Conservation (phyloP, 1,284 basidiomycete genomes). For the Cryptococcus maquisensis region DNA sequence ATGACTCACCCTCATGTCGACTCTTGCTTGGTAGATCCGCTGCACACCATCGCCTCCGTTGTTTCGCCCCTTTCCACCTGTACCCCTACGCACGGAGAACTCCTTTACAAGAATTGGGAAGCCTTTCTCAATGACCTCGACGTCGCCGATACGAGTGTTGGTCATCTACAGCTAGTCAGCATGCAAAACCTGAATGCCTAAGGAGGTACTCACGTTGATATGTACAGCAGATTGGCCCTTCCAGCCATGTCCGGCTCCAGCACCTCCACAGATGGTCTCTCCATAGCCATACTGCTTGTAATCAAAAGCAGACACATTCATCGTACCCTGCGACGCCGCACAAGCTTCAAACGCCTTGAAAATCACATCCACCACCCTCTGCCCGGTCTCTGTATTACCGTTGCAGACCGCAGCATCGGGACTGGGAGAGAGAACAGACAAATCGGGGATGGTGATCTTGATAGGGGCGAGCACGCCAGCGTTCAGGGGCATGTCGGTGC, state of each 20-base stretch:
- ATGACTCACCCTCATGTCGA: slow-evolving; percentile 10
- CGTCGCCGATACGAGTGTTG: slow-evolving; percentile 27
- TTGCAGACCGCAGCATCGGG: slow-evolving; percentile 85
- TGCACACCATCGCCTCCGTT: slow-evolving; percentile 83
- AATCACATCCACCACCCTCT: slow-evolving; percentile 92
- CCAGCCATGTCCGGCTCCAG: slow-evolving; percentile 85
- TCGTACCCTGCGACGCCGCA: slow-evolving; percentile 79
- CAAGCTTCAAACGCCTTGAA: slow-evolving; percentile 88
- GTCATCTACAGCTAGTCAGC: slow-evolving; percentile 4
- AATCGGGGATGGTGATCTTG: slow-evolving; percentile 21
- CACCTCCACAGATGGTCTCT: slow-evolving; percentile 62
- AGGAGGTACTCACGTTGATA: slow-evolving; percentile 1
- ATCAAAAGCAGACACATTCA: slow-evolving; percentile 12
- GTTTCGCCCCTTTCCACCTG: slow-evolving; percentile 74
- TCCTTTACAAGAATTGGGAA: slow-evolving; percentile 82
- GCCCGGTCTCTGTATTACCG: slow-evolving; percentile 87
- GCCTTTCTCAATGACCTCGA: slow-evolving; percentile 38
- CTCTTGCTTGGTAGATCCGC: slow-evolving; percentile 54
- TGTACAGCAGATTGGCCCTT: slow-evolving; percentile 58
- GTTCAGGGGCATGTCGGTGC: slow-evolving; percentile 72
- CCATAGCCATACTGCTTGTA: slow-evolving; percentile 12
- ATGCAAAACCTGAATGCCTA: background rate
- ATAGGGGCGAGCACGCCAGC: slow-evolving; percentile 44
- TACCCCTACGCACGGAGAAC: slow-evolving; percentile 73
- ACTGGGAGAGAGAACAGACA: slow-evolving; percentile 70